Percentiles rank a stretch among this genome's conserved stretches.
Conservation (phyloP, 306 rosid genomes). For the Hippophae rhamnoides region DNA sequence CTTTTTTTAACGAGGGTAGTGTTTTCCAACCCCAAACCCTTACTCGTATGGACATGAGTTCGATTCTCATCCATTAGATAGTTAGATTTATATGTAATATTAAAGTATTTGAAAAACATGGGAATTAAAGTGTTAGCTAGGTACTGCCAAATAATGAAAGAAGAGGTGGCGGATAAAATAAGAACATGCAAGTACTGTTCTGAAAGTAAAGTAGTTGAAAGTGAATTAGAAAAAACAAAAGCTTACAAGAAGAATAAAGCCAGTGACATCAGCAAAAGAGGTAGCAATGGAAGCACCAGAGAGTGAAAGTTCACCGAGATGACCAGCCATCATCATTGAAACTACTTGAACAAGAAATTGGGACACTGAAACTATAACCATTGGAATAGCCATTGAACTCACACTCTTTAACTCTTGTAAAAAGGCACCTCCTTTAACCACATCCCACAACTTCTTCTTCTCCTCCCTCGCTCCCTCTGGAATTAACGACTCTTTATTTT, state of each 20-base stretch:
- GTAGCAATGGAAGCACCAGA: slow-evolving; percentile 7
- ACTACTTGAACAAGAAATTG: slow-evolving; percentile 4
- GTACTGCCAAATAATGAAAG: too few species aligned
- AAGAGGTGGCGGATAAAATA: too few species aligned
- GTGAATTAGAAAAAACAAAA: neutral
- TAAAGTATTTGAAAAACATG: too few species aligned
- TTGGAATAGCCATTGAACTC: slow-evolving; percentile 1
- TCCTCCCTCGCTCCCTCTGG: neutral
- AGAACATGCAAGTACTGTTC: neutral
- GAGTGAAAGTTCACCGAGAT: slow-evolving; percentile 3
- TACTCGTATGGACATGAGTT: too few species aligned
- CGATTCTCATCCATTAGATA: too few species aligned
- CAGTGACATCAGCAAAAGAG: slow-evolving; percentile 14
- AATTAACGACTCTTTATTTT: neutral
- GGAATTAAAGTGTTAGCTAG: too few species aligned
- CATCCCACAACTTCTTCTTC: neutral
- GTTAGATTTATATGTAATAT: too few species aligned
- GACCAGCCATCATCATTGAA: slow-evolving; percentile 3
- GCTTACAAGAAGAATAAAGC: slow-evolving; percentile 12
- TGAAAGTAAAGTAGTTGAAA: neutral
- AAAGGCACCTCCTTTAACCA: slow-evolving; percentile 1
- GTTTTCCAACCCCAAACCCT: too few species aligned
- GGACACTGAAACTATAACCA: slow-evolving; percentile 2
- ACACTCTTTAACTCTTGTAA: slow-evolving; percentile 4
- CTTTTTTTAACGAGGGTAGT: too few species aligned